Conservation (phyloP, 306 rosid genomes). For the Astragalus glycyphyllos region DNA sequence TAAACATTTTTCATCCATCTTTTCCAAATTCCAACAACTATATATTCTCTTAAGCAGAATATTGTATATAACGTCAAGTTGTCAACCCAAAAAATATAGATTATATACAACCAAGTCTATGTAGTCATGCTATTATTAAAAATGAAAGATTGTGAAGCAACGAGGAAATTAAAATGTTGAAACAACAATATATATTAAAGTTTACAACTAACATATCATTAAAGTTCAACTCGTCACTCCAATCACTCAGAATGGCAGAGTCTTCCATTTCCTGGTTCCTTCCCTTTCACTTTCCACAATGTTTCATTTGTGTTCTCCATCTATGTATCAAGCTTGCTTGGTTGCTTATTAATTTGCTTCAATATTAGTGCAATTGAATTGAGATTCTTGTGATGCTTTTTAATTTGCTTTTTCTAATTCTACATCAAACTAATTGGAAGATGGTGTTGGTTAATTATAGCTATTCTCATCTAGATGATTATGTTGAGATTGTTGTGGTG, state of each 20-base stretch:
- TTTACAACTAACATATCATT: too few relatives aligned
- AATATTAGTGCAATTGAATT: too few relatives aligned
- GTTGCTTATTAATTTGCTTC: neutral
- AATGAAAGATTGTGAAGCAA: neutral
- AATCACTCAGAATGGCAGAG: constrained; percentile 40
- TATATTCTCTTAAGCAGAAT: neutral
- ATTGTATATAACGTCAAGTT: neutral
- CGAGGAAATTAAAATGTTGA: constrained; percentile 17
- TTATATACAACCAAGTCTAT: neutral
- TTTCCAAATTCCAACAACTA: neutral
- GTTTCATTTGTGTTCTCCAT: neutral
- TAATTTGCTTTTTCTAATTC: neutral
- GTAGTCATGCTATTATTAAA: neutral
- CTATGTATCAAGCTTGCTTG: too few relatives aligned
- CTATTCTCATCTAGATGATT: constrained; percentile 48
- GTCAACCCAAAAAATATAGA: constrained; percentile 8
- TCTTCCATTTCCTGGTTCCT: constrained; percentile 60
- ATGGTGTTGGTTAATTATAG: constrained; percentile 43
- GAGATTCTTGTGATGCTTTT: neutral
- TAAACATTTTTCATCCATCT: neutral
- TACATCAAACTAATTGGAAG: constrained; percentile 35
- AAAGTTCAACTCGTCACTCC: too few relatives aligned
- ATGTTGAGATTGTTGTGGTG: constrained; percentile 77
- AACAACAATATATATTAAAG: neutral
- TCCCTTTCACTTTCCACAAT: constrained; percentile 19